Conservation (phyloP, 2,329 filamentous ascomycete genomes). For the Aureobasidium sp. region DNA sequence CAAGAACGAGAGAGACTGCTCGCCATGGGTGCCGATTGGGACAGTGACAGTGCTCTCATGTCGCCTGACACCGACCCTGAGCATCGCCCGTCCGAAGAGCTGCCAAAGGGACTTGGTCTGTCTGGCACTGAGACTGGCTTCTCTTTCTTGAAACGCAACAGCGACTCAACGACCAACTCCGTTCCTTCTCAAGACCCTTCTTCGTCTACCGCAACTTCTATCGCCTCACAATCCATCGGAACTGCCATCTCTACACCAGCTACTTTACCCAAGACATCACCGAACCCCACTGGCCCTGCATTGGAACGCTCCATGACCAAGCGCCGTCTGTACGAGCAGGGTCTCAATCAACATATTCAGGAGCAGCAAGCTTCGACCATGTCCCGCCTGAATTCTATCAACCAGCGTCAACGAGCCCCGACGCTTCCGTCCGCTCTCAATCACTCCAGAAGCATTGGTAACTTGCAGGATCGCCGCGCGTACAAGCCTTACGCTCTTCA, state of each 20-base stretch:
- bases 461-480: slow-evolving; percentile 47
- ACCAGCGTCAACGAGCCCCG: slow-evolving; percentile 52
- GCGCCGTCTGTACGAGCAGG: slow-evolving; percentile 75
- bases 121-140: slow-evolving; percentile 20
- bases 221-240: slow-evolving; percentile 60
- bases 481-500: slow-evolving; percentile 26
- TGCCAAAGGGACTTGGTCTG: slow-evolving; percentile 11
- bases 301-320: slow-evolving; percentile 63
- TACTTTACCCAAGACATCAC: slow-evolving; percentile 24
- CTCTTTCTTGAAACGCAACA: slow-evolving; percentile 66
- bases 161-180: slow-evolving; percentile 75
- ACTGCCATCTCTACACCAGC: slow-evolving; percentile 34
- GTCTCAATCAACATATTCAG: slow-evolving; percentile 69
- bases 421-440: slow-evolving; percentile 38
- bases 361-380: slow-evolving; percentile 72
- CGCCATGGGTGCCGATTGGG: slow-evolving; percentile 32
- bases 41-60: slow-evolving; percentile 15
- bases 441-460: slow-evolving; percentile 54
- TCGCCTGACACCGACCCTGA: slow-evolving; percentile 21
- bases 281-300: slow-evolving; percentile 26
- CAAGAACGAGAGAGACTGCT: slow-evolving; percentile 42
- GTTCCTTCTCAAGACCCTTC: slow-evolving; percentile 64
- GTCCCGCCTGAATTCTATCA: slow-evolving; percentile 70
- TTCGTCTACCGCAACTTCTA: slow-evolving; percentile 73
- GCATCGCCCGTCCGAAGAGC: slow-evolving; percentile 33